Base-by-base conservation (phyloP, 2,329 filamentous ascomycete species). In the Fonsecaea multimorphosa region DNA sequence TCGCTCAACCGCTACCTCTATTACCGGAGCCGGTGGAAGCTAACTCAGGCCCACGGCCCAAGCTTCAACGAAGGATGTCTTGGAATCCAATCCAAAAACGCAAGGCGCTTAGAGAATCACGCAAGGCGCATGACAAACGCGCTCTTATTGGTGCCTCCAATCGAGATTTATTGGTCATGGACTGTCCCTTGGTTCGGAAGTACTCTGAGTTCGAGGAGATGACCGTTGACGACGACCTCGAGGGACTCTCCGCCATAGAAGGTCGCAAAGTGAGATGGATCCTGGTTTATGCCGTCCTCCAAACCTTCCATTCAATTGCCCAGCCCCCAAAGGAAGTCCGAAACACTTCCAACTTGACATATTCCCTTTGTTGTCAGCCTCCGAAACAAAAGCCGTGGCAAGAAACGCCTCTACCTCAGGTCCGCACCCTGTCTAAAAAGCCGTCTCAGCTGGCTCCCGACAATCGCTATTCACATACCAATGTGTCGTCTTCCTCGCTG, bases 221-320 rank as follows among this genome's bases (percentile, higher is more conserved):
- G 6, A 82, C 81, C 7, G 81, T 84, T 1, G 78, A 80, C 22
- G 87, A 89, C 64, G 86, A 85, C 63, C 66, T 75, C 5, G 85
- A 87, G 38, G 87, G 86, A 72, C 74, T 89, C 0, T 84, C 85
- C 0, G 78, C 87, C 11, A 80, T 84, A 8, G 91, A 94, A 68
- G 90, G 87, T 1, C 86, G 91, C 46, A 93, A 92, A 76, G 85
- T 93, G 16, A 84, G 91, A 44, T 95, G 91, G 91, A 85, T 93
- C 32, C 74, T 93, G 38, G 84, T 94, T 6, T 94, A 94, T 72
- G 84, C 87, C 19, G 84, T 87, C 2, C 84, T 92, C 63, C 91
- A 95, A 74, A 88, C 87, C n/a, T 82, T 95, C 1, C 83, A 85
- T 9, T 86, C 86, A 60, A 87, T 87, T 40, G 89, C 86, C 0